Conservation (phyloP, 345 rosid species). For the Populus ilicifolia region DNA sequence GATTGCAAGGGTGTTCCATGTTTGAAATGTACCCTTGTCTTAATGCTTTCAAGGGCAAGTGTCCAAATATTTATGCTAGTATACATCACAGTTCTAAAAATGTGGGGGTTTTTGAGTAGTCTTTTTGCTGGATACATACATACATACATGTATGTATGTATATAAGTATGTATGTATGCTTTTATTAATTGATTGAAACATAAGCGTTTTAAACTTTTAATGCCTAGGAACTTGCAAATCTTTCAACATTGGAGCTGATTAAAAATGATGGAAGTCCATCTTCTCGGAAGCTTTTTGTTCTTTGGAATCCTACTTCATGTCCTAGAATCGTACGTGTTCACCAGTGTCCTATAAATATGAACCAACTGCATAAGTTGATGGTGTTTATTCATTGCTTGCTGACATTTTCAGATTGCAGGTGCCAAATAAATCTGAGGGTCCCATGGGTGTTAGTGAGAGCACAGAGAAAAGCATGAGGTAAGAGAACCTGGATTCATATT, state of each 20-base stretch:
- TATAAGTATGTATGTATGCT: neutral
- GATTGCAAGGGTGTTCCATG: neutral
- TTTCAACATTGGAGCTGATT: constrained; percentile 70
- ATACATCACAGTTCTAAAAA: neutral
- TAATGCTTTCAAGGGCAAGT: neutral
- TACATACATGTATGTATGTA: too few relatives aligned
- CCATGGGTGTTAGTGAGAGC: constrained; percentile 23
- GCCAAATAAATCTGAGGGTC: constrained; percentile 25
- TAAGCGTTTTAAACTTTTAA: constrained; percentile 7
- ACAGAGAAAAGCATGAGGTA: constrained; percentile 45
- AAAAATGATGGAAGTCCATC: constrained; percentile 89
- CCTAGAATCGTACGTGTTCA: constrained; percentile 38
- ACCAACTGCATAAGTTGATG: neutral
- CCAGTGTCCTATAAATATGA: neutral
- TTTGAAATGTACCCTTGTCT: too few relatives aligned
- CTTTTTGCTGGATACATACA: neutral
- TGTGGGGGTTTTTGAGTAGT: neutral
- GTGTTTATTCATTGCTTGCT: constrained; percentile 18
- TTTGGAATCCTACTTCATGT: constrained; percentile 66
- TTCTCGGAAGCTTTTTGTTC: constrained; percentile 66
- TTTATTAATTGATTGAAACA: constrained; percentile 3
- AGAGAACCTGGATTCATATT: neutral
- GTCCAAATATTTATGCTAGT: neutral
- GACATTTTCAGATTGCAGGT: constrained; percentile 41
- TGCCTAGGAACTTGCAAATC: constrained; percentile 87